phyloP scores from a whole-genome alignment of 176 grass and related monocot species.

The Poa annua region DNA sequence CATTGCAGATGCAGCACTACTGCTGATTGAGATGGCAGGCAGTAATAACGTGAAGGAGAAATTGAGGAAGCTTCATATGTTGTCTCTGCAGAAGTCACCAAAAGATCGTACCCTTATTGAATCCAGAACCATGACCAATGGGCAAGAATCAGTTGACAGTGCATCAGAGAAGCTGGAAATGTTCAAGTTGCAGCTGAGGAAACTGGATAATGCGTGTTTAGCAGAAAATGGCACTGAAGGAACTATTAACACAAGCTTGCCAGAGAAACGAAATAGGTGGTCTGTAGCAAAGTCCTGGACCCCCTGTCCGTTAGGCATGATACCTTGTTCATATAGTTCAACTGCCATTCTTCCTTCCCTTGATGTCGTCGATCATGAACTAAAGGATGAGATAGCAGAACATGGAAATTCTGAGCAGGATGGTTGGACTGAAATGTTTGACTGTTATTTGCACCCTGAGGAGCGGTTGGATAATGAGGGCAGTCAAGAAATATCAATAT shows the following conservation, averaged over 20 bases:
- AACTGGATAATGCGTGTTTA: neutral
- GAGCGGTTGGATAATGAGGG: conserved; percentile 30
- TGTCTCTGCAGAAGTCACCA: conserved; percentile 30
- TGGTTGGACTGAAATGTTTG: conserved; percentile 41
- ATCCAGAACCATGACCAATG: conserved; percentile 32
- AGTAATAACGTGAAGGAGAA: conserved; percentile 51
- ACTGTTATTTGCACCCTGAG: conserved; percentile 13
- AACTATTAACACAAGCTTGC: conserved; percentile 7
- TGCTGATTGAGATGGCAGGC: conserved; percentile 69
- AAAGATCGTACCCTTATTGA: conserved; percentile 39
- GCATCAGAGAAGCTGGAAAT: conserved; percentile 52
- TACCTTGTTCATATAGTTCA: conserved; percentile 91
- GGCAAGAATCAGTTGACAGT: conserved; percentile 50
- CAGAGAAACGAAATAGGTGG: conserved; percentile 55
- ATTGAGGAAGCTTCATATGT: conserved; percentile 65
- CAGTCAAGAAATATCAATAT: conserved; percentile 43
- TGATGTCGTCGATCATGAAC: conserved; percentile 33
- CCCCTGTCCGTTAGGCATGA: conserved; percentile 74
- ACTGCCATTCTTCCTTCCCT: conserved; percentile 68
- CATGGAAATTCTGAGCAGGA: conserved; percentile 34
- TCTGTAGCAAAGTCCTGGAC: conserved; percentile 70
- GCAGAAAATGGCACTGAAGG: conserved; percentile 21
- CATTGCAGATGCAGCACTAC: conserved; percentile 59
- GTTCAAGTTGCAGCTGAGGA: conserved; percentile 54
- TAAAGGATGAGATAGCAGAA: neutral